phyloP scores from a whole-genome alignment of 495 filamentous ascomycete species.

The Lasiosphaeris hirsuta region DNA sequence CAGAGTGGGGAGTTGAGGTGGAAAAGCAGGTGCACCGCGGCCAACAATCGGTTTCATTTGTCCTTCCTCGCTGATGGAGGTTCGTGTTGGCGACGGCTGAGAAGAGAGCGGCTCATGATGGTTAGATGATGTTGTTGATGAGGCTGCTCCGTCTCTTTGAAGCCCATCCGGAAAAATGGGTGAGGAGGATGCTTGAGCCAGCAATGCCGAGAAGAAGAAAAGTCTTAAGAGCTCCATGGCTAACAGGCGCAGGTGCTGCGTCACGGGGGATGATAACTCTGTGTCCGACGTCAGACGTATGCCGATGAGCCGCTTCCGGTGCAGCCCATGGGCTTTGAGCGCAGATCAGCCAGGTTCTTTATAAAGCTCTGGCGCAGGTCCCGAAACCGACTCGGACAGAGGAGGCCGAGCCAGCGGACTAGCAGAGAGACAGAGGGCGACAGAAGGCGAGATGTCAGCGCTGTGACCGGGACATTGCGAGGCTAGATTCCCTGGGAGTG shows the following conservation, averaged over 20 bases:
- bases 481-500: slow-evolving; percentile 16
- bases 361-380: slow-evolving; percentile 15
- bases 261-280: slow-evolving; percentile 5
- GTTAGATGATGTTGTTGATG: neutral
- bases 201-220: slow-evolving; percentile 15
- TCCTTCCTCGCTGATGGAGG: neutral
- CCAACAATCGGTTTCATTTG: slow-evolving; percentile 1
- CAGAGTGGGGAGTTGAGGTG: no score
- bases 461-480: slow-evolving; percentile 10
- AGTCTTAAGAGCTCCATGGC: slow-evolving; percentile 19
- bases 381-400: slow-evolving; percentile 15
- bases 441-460: slow-evolving; percentile 12
- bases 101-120: neutral
- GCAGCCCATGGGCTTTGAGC: slow-evolving; percentile 16
- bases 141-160: neutral
- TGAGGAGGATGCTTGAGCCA: slow-evolving; percentile 13
- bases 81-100: neutral
- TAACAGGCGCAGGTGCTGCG: slow-evolving; percentile 8
- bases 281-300: slow-evolving; percentile 16
- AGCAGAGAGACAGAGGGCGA: neutral
- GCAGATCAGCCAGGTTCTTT: slow-evolving; percentile 13
- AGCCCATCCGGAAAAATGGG: slow-evolving; percentile 8
- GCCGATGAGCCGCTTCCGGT: slow-evolving; percentile 19
- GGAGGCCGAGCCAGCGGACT: slow-evolving; percentile 16
- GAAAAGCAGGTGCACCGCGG: neutral